phyloP scores from a whole-genome alignment of 1,284 basidiomycete species.

The Boletus nobilissimus region DNA sequence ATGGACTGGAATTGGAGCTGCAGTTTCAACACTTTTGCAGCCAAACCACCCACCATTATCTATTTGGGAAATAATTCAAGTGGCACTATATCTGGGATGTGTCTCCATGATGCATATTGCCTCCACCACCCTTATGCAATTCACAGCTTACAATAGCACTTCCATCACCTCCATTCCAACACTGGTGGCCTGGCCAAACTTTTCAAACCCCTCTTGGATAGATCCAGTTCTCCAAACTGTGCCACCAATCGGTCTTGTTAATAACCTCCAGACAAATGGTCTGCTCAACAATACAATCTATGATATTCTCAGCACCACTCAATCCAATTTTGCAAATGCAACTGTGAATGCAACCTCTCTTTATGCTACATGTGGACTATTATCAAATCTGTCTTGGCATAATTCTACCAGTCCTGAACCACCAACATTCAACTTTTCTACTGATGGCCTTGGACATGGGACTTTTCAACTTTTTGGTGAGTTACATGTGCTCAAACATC shows the following conservation, averaged over 20 bases:
- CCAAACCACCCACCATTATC: constrained; percentile 1
- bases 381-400: constrained; percentile 16
- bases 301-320: background rate
- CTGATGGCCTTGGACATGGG: background rate
- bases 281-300: constrained; percentile 13
- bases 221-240: background rate
- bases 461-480: background rate
- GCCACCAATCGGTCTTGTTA: background rate
- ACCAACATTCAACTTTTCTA: background rate
- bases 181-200: background rate
- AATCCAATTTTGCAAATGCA: background rate
- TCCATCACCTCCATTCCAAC: background rate
- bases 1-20: constrained; percentile 21
- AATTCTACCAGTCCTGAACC: background rate
- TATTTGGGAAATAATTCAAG: constrained; percentile 9
- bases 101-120: constrained; percentile 22
- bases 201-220: background rate
- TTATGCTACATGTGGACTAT: constrained; percentile 8
- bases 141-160: constrained; percentile 18
- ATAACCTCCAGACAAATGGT: constrained; percentile 6
- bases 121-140: constrained; percentile 30
- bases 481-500: background rate
- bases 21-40: background rate
- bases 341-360: constrained; percentile 26
- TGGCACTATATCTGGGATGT: constrained; percentile 20